A percentile compares a stretch with the other conserved stretches of the same genome.
phyloP scores from a whole-genome alignment of 441 rosid genomes.

The Aquilaria agallochum region DNA sequence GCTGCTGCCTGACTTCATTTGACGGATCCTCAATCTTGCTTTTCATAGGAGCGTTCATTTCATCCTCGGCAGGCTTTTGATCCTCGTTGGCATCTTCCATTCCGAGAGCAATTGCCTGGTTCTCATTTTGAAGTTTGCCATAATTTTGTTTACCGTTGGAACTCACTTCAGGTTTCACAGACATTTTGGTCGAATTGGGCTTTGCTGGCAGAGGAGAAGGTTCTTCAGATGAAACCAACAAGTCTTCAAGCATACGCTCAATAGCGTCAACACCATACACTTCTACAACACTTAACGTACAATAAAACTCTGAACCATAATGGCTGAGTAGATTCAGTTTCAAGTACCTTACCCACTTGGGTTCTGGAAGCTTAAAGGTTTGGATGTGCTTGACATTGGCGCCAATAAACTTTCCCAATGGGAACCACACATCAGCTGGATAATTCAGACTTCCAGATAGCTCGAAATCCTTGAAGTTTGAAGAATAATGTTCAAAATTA shows the following conservation, averaged over 20 bases:
- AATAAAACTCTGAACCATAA: constrained; percentile 85
- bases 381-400: constrained; percentile 74
- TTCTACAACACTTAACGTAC: constrained; percentile 80
- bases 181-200: constrained; percentile 24
- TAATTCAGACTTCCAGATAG: constrained; percentile 70
- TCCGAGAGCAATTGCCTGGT: constrained; percentile 16
- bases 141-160: constrained; percentile 24
- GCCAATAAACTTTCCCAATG: constrained; percentile 56
- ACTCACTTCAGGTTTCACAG: constrained; percentile 26
- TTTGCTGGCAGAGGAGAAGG: constrained; percentile 23
- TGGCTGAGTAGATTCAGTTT: constrained; percentile 65
- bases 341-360: constrained; percentile 88
- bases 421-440: constrained; percentile 63
- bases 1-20: constrained; percentile 56
- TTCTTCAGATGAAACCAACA: constrained; percentile 50
- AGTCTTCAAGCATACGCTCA: constrained; percentile 89
- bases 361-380: constrained; percentile 62
- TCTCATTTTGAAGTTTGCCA: constrained; percentile 18
- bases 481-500: constrained; percentile 83
- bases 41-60: constrained; percentile 21
- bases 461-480: constrained; percentile 72
- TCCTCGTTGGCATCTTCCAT: constrained; percentile 23
- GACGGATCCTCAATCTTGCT: constrained; percentile 44
- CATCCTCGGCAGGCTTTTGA: constrained; percentile 29
- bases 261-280: constrained; percentile 87